Conservation (phyloP, 345 rosid species). For the Nephelium lappaceum region DNA sequence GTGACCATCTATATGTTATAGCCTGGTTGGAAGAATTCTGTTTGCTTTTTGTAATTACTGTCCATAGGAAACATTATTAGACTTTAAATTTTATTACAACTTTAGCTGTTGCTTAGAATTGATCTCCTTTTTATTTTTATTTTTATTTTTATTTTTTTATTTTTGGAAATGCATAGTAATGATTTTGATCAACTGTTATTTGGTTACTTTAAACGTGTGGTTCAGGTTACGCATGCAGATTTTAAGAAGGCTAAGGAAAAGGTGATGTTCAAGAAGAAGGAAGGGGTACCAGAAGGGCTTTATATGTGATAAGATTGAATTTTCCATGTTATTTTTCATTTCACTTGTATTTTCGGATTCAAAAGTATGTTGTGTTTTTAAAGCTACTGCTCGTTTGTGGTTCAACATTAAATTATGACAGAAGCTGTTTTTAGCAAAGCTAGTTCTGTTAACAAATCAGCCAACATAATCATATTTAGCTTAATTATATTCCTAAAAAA, state of each 20-base stretch:
- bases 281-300: conserved; percentile 99
- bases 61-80: neutral
- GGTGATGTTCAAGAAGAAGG: conserved; percentile 99
- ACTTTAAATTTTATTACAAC: neutral
- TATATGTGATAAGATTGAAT: conserved; percentile 59
- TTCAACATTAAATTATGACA: no score
- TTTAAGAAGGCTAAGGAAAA: conserved; percentile 96
- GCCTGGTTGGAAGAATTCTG: no score
- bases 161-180: neutral
- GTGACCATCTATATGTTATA: no score
- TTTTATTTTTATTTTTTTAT: neutral
- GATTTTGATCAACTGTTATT: neutral
- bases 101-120: neutral
- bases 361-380: neutral
- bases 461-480: no score
- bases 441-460: no score
- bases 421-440: no score
- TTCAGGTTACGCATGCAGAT: conserved; percentile 84
- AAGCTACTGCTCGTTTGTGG: neutral
- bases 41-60: neutral
- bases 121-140: neutral
- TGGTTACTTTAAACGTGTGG: neutral
- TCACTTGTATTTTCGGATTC: neutral
- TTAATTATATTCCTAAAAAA: no score
- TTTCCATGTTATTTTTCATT: neutral